Base-by-base conservation (phyloP, 805 yeast species). In the Hanseniaspora thailandica region DNA sequence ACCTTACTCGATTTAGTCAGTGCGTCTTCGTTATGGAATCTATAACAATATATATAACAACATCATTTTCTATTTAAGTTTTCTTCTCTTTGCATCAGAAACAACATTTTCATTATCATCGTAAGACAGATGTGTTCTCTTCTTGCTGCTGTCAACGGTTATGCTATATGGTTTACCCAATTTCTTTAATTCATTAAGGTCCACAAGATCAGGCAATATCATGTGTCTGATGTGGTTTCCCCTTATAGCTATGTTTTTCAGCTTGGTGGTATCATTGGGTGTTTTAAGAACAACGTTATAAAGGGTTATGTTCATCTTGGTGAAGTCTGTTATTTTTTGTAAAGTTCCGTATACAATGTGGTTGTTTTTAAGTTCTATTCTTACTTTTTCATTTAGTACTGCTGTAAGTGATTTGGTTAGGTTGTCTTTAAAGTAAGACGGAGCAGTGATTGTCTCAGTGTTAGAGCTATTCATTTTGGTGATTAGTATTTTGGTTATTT, bases 281-380 rank as follows among this genome's bases (percentile, higher is more conserved):
- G 53, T 49, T 30, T 36, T 41, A 19, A 49, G 23, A 6, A 49
- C 47, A 17, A 49, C 53, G 31, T 49, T 49, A 28, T 49, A 49
- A 2, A 49, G 34, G 6, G 34, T 49, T 26, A 49, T 33, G 28
- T 49, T 49, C 53, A 49, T 49, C 15, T 49, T 49, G 2, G 53
- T 49, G 13, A 49, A 49, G 17, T 49, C 53, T 13, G 95, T 75
- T 39, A 93, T 95, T 6, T 88, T 78, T 39, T 84, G 78, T 25
- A 90, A 71, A 13, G 89, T 85, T 0, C 97, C 97, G 61, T 84
- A 78, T 5, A 90, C 77, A 5, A 86, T 75, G 4, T 90, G 85
- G 38, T 97, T 97, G 67, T 90, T 87, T 66, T 89, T 90, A 62
- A 90, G 72, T 65, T 89, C 97, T 19, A 89, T 84, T 50, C 90